Evolutionary conservation across 108 stramenopile genomes (phyloP), one percentile per base, ranked within the genome.

Genomic region (Pinguiococcus pyrenoidosus): DNA sequence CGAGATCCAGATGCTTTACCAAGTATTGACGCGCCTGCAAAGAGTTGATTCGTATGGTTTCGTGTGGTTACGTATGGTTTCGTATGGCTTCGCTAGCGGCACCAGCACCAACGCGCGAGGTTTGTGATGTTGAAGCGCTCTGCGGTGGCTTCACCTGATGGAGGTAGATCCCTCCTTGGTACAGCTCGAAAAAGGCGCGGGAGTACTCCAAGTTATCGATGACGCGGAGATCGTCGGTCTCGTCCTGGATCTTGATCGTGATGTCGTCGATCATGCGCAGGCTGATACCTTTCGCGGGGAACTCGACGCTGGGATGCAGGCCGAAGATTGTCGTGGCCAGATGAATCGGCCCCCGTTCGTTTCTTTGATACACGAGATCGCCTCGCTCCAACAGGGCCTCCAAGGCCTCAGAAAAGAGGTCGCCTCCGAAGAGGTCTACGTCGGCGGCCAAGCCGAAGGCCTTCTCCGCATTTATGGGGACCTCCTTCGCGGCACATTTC

Each of bases 111-210:
- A 32, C 32, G 9, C 5, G 9, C 5, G 32, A 9, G 9, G 8
- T n/a, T n/a, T n/a, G n/a, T n/a, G n/a, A n/a, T n/a, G n/a, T n/a
- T n/a, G n/a, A n/a, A n/a, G n/a, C n/a, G n/a, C n/a, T n/a, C n/a
- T n/a, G 32, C 32, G 8, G 32, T 9, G 5, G 8, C 32, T 5
- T 5, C 32, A 32, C 32, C 37, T 38, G 55, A 30, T 46, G 44
- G 22, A 56, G 13, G 36, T 23, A 46, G 23, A 56, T 29, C 4
- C 45, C 55, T 4, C 39, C 39, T 33, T 56, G 45, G 25, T n/a
- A 56, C 3, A 56, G 21, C 43, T 56, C 55, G 33, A 33, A 56
- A 22, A 56, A 56, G 4, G 55, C 55, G 1, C 55, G 1, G 0
- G 55, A 46, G 43, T 56, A 56, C 4, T 22, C 42, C 25, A 53